These are phyloP conservation scores for Pichia inconspicua DNA, from an alignment of 1,139 yeast genomes.

Conservation along the genomic window DNA sequence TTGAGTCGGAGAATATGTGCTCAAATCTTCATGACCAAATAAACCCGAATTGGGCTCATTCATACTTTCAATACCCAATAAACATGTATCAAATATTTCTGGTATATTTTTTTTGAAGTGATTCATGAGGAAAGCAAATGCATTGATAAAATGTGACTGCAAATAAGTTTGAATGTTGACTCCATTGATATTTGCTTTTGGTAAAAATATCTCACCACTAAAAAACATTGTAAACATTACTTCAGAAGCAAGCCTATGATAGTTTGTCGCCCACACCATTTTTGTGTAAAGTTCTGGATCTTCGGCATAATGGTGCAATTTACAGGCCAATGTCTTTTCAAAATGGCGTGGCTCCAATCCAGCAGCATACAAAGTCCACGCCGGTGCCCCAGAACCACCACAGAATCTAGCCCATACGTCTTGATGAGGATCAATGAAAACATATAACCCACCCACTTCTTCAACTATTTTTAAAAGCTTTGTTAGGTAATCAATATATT, in stretches of 20 bases:
- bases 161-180: constrained; percentile 71
- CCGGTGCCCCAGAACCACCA: constrained; percentile 96
- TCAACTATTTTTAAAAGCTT: constrained; percentile 52
- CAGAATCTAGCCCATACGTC: constrained; percentile 88
- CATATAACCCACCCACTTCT: constrained; percentile 66
- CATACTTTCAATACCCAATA: constrained; percentile 73
- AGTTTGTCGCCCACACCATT: constrained; percentile 93
- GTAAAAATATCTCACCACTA: constrained; percentile 60
- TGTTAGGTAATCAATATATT: constrained; percentile 63
- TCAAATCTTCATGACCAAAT: constrained; percentile 46
- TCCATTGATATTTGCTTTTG: constrained; percentile 68
- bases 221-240: constrained; percentile 85
- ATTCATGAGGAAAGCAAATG: constrained; percentile 49
- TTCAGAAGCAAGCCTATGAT: constrained; percentile 63
- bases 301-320: constrained; percentile 51
- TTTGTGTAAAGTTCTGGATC: constrained; percentile 53
- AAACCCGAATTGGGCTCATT: constrained; percentile 79
- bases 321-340: constrained; percentile 60
- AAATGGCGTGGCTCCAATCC: constrained; percentile 77
- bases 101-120: constrained; percentile 43
- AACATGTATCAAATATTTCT: constrained; percentile 41
- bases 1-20: constrained; percentile 42
- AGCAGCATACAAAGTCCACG: constrained; percentile 95
- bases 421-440: constrained; percentile 84
- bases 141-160: constrained; percentile 53